Evolutionary conservation across 305 asterid species (phyloP), one percentile per base, ranked within the genome.

Genomic region (Petunia hybrid): DNA sequence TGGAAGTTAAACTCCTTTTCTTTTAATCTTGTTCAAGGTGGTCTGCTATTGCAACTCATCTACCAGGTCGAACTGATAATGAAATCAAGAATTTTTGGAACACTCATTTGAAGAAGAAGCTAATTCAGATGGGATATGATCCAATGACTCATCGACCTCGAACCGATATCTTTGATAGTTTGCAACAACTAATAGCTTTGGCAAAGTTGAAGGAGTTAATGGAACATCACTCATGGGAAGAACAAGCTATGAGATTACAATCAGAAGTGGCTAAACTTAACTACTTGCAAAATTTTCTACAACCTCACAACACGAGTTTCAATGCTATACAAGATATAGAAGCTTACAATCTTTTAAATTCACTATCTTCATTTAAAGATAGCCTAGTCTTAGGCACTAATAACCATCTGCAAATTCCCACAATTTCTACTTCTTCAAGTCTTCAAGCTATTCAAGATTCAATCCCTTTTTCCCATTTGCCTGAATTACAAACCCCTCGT

Each of bases 61-160:
- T 79, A 22, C 64, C 76, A 0, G 82, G 82, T 0, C 39, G 82
- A 38, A 63, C 78, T 51, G 78, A 73, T 22, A 73, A 73, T 53
- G 78, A 73, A 53, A 73, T 73, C 64, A 73, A 73, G 64, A 73
- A 73, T 36, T 73, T 73, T 2, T 73, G 78, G 78, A 74, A 74
- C 48, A 74, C 78, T 36, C 64, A 79, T 64, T 64, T 64, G 40
- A 79, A 79, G 63, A 79, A 79, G 82, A 79, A 64, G 41, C 4
- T 64, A 8, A 79, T 64, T 1, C 82, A 64, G 16, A 51, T 79
- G 74, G 82, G 82, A 1, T 64, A 62, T 48, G 82, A 79, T 64
- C 82, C 82, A 63, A 79, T 79, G 63, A 79, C 82, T 56, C 82
- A 79, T 42, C 60, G 63, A 14, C 82, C 76, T 46, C 70, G 82